These are phyloP conservation scores for Picea glauca DNA, from an alignment of 75 land plant genomes.

Conservation along the genomic window DNA sequence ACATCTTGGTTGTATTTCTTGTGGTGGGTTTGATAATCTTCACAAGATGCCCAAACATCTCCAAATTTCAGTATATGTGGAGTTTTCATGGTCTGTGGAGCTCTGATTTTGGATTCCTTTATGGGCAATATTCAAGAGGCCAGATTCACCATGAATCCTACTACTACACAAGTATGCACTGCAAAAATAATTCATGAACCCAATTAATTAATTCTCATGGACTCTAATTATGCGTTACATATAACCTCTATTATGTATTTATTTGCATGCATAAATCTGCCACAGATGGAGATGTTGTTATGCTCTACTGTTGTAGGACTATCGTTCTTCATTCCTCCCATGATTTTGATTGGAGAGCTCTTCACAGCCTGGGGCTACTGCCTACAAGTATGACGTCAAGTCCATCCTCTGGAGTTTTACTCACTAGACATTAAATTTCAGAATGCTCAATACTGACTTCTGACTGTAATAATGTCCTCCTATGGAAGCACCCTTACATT, in stretches of 20 bases:
- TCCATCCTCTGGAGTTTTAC: no score
- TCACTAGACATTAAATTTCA: no score
- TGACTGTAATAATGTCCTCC: no score
- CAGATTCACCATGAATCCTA: constrained; percentile 88
- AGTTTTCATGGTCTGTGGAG: constrained; percentile 88
- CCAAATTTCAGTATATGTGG: constrained; percentile 89
- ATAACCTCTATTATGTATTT: no score
- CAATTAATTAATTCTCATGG: no score
- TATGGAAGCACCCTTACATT: constrained; percentile 73
- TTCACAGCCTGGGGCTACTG: constrained; percentile 82
- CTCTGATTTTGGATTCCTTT: constrained; percentile 89
- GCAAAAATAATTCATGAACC: no score
- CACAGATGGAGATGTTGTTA: constrained; percentile 95
- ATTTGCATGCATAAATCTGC: no score
- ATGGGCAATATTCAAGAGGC: constrained; percentile 97
- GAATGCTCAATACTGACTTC: no score
- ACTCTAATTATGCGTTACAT: no score
- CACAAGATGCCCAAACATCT: constrained; percentile 90
- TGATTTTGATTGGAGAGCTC: constrained; percentile 92
- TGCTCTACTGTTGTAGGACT: constrained; percentile 88
- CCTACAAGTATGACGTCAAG: constrained; percentile 40
- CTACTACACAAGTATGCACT: constrained; percentile 76
- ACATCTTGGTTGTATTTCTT: constrained; percentile 75
- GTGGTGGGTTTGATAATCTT: constrained; percentile 88
- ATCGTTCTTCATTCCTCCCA: constrained; percentile 81